phyloP scores from a whole-genome alignment of 2,329 filamentous ascomycete genomes.

The Cladophialophora immunda region DNA sequence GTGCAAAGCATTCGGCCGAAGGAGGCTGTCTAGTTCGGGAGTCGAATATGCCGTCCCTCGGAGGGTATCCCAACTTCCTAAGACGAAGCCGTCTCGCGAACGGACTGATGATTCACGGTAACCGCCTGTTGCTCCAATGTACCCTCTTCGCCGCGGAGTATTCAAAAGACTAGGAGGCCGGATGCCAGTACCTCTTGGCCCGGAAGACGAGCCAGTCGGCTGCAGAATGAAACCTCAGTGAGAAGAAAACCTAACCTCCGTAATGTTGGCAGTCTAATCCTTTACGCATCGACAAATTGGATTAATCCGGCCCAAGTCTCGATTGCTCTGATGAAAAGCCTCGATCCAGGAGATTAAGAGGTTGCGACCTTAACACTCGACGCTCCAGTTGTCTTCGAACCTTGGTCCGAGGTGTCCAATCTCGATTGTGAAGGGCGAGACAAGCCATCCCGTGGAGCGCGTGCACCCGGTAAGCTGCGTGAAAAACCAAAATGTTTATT shows the following conservation, averaged over 20 bases:
- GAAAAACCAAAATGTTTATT: too few species aligned
- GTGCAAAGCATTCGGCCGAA: not conserved
- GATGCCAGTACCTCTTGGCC: too few species aligned
- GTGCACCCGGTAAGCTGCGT: slow-evolving; percentile 57
- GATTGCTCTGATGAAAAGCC: slow-evolving; percentile 56
- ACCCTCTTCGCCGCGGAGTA: too few species aligned
- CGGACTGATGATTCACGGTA: too few species aligned
- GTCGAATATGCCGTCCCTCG: too few species aligned
- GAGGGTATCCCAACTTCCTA: too few species aligned
- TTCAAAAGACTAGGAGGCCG: too few species aligned
- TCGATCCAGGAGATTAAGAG: slow-evolving; percentile 53
- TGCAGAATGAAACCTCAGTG: not conserved
- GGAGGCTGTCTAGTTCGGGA: too few species aligned
- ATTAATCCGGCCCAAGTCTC: slow-evolving; percentile 51
- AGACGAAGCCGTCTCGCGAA: too few species aligned
- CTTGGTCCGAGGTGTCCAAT: slow-evolving; percentile 52
- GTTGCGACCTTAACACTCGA: slow-evolving; percentile 52
- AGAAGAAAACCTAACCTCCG: not conserved
- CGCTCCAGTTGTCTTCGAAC: slow-evolving; percentile 43
- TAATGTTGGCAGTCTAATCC: not conserved
- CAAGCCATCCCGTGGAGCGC: slow-evolving; percentile 66
- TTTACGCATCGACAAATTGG: slow-evolving; percentile 55
- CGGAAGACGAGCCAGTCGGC: too few species aligned
- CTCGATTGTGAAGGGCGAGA: slow-evolving; percentile 59
- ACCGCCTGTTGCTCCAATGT: too few species aligned